Conservation (phyloP, 164 flowering plant species). For the Macadamia integrifolia region DNA sequence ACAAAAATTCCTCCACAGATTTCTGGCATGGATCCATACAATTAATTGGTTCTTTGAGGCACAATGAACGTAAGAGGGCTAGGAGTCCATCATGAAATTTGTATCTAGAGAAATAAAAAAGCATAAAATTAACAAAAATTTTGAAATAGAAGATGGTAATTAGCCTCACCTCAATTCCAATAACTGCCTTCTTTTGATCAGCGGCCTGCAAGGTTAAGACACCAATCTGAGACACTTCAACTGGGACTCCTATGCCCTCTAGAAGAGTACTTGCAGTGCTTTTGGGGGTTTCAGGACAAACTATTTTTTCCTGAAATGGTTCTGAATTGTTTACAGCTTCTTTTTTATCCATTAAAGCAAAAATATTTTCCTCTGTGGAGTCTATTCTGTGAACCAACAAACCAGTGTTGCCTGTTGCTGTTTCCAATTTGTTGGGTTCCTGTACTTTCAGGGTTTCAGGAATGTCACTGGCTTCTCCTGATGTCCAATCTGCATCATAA, state of each 20-base stretch:
- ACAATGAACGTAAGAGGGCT: too few species aligned
- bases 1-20: too few species aligned
- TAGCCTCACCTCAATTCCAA: constrained; percentile 22
- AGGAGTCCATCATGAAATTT: neutral
- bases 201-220: constrained; percentile 3
- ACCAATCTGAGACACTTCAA: constrained; percentile 12
- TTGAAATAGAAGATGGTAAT: neutral
- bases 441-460: constrained; percentile 15
- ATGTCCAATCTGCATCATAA: constrained; percentile 13
- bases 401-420: constrained; percentile 2
- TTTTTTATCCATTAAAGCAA: constrained; percentile 7
- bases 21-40: too few species aligned
- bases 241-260: constrained; percentile 4
- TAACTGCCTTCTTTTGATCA: constrained; percentile 15
- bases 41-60: too few species aligned
- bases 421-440: constrained; percentile 8
- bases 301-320: constrained; percentile 14
- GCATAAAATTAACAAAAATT: neutral
- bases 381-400: constrained; percentile 1
- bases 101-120: neutral
- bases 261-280: constrained; percentile 3
- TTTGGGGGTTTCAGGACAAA: neutral
- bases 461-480: constrained; percentile 9
- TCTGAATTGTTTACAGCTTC: constrained; percentile 8
- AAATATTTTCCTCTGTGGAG: constrained; percentile 7